A percentile compares a stretch with the other conserved stretches of the same genome.
Evolutionary conservation across 169 alveolate species (phyloP).

Genomic region (Cryptosporidium meleagridis): DNA sequence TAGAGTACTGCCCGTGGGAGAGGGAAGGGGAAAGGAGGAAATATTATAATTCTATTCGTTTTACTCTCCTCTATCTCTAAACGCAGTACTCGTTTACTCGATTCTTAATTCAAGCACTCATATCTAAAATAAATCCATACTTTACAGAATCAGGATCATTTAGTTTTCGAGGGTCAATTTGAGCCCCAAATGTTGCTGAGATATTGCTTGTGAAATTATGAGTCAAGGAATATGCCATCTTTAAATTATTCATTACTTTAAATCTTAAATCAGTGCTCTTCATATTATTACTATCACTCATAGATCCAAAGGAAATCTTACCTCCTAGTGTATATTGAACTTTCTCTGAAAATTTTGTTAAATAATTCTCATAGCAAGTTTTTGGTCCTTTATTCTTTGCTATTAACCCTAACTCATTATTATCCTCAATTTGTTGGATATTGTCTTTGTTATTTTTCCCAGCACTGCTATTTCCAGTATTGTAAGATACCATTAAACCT

Average conservation of each 20-base stretch:
- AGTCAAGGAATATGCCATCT: slow-evolving; percentile 49
- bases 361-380: not conserved
- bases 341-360: not conserved
- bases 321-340: slow-evolving; percentile 49
- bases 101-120: slow-evolving; percentile 6
- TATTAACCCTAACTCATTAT: not conserved
- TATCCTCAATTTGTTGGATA: not conserved
- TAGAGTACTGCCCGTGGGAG: too few relatives aligned
- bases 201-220: slow-evolving; percentile 34
- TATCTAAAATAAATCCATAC: slow-evolving; percentile 49
- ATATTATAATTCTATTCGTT: not conserved
- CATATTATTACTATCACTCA: not conserved
- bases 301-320: slow-evolving; percentile 27
- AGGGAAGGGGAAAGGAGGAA: too few relatives aligned
- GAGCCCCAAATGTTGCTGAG: slow-evolving; percentile 68
- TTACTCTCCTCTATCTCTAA: too few relatives aligned
- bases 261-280: slow-evolving; percentile 54
- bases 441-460: not conserved
- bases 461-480: not conserved
- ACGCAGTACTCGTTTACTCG: not conserved
- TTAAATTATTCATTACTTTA: slow-evolving; percentile 22
- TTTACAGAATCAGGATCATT: slow-evolving; percentile 63
- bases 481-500: slow-evolving; percentile 31
- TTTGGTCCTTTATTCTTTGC: not conserved
- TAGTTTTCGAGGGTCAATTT: not conserved